Evolutionary conservation across 1,284 basidiomycete species (phyloP), one percentile per base, ranked within the genome.

Genomic region (Exsudoporus floridanus): DNA sequence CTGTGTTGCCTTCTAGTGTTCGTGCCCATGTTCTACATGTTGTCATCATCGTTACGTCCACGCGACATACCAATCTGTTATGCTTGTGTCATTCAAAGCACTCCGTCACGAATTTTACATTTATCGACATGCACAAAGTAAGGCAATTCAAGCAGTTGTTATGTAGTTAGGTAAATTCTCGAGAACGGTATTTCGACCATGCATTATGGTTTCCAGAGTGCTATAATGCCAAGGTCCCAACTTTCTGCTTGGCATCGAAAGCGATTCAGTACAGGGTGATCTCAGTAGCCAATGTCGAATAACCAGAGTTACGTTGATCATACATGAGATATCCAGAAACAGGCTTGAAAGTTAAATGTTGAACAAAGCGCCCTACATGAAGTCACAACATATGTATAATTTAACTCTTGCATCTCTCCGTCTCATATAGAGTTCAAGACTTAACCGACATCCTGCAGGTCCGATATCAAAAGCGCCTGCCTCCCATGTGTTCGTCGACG

Each of bases 391-490:
- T 52, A 66, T 4, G 41, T 35, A 63, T 67, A 61, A 65, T 27
- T 63, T 53, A 65, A 40, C n/a, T 42, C 42, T 47, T 18, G 25
- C 30, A 43, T 31, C 21, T 21, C 42, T 44, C 12, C n/a, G 5
- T 36, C 18, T 39, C 9, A 12, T 45, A 16, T 25, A 39, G 35
- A 36, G 25, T 28, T 27, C 23, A 14, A 31, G 18, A 19, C 25
- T 54, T 47, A 73, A 16, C 55, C 57, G 9, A 67, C 58, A 41
- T 68, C 61, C 39, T 56, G 69, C 25, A 70, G 27, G 44, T 69
- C 70, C 21, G 67, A 70, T 55, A 70, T 59, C 6, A 70, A 72
- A 39, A 66, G 47, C 4, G 53, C 56, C 33, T 71, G 69, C n/a
- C 64, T 70, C 18, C 55, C 61, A 33, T 72, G 66, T 21, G 56